These are phyloP conservation scores for Papiliotrema terrestris DNA, from an alignment of 1,284 basidiomycete species.

Conservation along the genomic window DNA sequence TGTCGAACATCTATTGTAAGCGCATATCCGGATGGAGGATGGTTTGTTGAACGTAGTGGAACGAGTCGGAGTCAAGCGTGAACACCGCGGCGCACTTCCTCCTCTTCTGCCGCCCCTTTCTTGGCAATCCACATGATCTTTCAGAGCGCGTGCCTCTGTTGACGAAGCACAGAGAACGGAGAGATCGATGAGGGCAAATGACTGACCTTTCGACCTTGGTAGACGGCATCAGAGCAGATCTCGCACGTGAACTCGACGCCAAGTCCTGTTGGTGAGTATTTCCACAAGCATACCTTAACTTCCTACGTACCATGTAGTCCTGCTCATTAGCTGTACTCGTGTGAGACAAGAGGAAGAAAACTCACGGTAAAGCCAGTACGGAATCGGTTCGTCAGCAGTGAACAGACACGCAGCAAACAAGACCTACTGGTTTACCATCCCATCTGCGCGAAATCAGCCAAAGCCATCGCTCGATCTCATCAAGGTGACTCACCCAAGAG, in stretches of 20 bases:
- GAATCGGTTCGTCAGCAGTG: background rate
- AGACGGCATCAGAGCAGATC: slow-evolving; percentile 75
- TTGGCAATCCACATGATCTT: too few relatives aligned
- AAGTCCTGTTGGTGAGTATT: slow-evolving; percentile 46
- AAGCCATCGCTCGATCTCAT: background rate
- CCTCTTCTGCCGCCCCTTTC: too few relatives aligned
- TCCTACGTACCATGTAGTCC: background rate
- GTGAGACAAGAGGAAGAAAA: background rate
- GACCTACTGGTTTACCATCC: slow-evolving; percentile 29
- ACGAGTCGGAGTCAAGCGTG: too few relatives aligned
- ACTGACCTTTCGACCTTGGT: slow-evolving; percentile 13
- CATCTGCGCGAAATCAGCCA: slow-evolving; percentile 10
- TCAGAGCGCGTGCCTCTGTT: too few relatives aligned
- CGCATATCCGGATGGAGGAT: background rate
- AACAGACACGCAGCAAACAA: background rate
- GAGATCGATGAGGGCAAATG: background rate
- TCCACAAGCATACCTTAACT: background rate
- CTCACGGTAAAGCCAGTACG: background rate
- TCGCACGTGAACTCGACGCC: slow-evolving; percentile 97
- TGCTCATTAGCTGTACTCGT: too few relatives aligned
- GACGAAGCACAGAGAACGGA: background rate
- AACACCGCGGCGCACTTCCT: too few relatives aligned
- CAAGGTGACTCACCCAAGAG: slow-evolving; percentile 71
- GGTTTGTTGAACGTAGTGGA: background rate
- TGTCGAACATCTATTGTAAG: slow-evolving; percentile 37